Conservation (phyloP, 257 asterid genomes). For the Coffea canephora region DNA sequence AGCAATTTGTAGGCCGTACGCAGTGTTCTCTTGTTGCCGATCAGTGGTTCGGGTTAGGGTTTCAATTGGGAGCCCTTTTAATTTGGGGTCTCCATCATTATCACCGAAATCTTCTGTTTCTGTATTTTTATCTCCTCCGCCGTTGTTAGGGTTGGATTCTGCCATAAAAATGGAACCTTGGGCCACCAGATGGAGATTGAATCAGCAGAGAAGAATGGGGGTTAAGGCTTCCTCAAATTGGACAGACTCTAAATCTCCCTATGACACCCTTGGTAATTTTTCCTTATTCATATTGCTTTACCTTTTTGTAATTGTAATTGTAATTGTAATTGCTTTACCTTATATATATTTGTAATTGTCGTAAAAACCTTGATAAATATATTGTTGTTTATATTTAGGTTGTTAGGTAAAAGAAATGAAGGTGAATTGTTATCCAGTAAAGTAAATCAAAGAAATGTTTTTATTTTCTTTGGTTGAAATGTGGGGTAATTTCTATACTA, state of each 20-base stretch:
- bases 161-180: constrained; percentile 21
- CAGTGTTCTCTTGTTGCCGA: constrained; percentile 54
- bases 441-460: too few species aligned
- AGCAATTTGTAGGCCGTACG: constrained; percentile 64
- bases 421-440: neutral
- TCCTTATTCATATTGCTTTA: neutral
- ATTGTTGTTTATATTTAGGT: too few species aligned
- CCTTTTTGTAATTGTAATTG: too few species aligned
- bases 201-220: constrained; percentile 75
- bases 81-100: constrained; percentile 15
- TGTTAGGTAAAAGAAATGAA: neutral
- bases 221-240: constrained; percentile 77
- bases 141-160: constrained; percentile 30
- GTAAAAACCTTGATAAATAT: neutral
- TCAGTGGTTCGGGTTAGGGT: constrained; percentile 55
- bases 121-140: constrained; percentile 17
- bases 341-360: neutral
- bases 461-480: too few species aligned
- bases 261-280: constrained; percentile 68
- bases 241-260: constrained; percentile 78
- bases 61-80: constrained; percentile 32
- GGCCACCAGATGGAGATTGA: constrained; percentile 33
- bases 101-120: constrained; percentile 31
- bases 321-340: too few species aligned
- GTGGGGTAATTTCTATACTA: too few species aligned